Percentiles rank a stretch among this genome's conserved stretches.
Conservation (phyloP, 805 yeast genomes). For the Phaffomyces opuntiae region DNA sequence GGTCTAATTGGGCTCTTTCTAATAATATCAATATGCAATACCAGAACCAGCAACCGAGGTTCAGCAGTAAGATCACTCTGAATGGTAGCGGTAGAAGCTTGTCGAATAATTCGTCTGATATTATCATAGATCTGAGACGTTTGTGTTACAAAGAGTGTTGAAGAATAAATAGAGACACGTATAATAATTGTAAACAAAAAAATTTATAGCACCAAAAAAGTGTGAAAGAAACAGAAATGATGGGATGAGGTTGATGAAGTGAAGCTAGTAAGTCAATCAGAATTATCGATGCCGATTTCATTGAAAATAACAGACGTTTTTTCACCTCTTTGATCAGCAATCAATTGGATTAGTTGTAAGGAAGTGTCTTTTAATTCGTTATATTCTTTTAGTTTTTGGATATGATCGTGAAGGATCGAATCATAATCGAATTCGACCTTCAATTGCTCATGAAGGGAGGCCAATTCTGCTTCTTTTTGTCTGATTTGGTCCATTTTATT, state of each 20-base stretch:
- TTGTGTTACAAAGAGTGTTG: not conserved
- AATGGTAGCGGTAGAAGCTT: conserved; percentile 9
- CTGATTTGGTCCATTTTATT: not conserved
- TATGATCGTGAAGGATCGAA: conserved; percentile 42
- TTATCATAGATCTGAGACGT: not conserved
- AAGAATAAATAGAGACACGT: too few relatives aligned
- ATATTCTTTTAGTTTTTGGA: conserved; percentile 45
- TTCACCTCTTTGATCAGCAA: conserved; percentile 50
- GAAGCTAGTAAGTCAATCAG: not conserved
- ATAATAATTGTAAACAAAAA: too few relatives aligned
- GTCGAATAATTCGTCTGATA: conserved; percentile 13
- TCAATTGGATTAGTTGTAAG: conserved; percentile 45
- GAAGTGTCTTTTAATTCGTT: conserved; percentile 62
- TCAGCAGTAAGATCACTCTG: conserved; percentile 7
- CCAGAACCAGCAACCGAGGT: conserved; percentile 11
- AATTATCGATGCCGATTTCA: conserved; percentile 38
- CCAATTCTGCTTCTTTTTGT: conserved; percentile 5
- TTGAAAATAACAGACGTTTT: conserved; percentile 41
- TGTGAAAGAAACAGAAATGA: not conserved
- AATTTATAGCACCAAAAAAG: too few relatives aligned
- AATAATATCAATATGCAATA: conserved; percentile 1
- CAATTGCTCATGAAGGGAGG: too few relatives aligned
- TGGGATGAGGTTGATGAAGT: not conserved
- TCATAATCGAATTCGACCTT: conserved; percentile 31
- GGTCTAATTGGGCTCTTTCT: not conserved